Conservation (phyloP, 2,329 filamentous ascomycete genomes). For the Beauveria brongniartii region DNA sequence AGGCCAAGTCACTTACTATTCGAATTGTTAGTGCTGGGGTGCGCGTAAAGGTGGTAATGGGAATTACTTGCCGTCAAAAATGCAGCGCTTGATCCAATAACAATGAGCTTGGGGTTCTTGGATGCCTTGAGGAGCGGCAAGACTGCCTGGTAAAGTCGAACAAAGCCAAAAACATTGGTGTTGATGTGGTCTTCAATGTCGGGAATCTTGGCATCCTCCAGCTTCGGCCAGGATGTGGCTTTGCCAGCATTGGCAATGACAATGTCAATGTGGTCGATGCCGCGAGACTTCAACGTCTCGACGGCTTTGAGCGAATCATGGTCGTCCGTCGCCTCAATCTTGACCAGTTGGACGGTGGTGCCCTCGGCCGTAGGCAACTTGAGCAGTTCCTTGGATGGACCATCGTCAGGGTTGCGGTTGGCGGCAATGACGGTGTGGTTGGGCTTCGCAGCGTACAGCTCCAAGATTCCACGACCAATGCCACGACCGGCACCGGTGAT, state of each 20-base stretch:
- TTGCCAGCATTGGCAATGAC: constrained; percentile 46
- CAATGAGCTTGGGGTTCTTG: constrained; percentile 27
- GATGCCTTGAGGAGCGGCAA: constrained; percentile 28
- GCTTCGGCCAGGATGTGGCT: constrained; percentile 21
- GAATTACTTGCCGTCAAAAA: not conserved
- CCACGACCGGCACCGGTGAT: constrained; percentile 33
- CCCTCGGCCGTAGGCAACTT: constrained; percentile 27
- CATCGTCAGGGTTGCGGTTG: constrained; percentile 24
- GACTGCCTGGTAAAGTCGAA: constrained; percentile 37
- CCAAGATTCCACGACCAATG: constrained; percentile 27
- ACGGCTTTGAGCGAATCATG: constrained; percentile 27
- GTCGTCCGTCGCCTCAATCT: constrained; percentile 30
- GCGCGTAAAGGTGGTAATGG: too few relatives aligned
- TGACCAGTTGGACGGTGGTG: constrained; percentile 31
- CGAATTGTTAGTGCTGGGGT: not conserved
- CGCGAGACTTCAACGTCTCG: constrained; percentile 21
- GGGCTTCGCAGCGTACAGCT: constrained; percentile 36
- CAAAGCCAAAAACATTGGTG: constrained; percentile 34
- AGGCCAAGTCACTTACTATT: not conserved
- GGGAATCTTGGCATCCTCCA: constrained; percentile 22
- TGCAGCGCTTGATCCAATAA: constrained; percentile 27
- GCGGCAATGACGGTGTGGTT: constrained; percentile 44
- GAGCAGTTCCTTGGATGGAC: constrained; percentile 22
- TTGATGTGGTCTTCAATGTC: constrained; percentile 31
- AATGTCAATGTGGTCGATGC: constrained; percentile 37